Base-by-base conservation (phyloP, 1,284 basidiomycete species). In the Ustilago bromivora region DNA sequence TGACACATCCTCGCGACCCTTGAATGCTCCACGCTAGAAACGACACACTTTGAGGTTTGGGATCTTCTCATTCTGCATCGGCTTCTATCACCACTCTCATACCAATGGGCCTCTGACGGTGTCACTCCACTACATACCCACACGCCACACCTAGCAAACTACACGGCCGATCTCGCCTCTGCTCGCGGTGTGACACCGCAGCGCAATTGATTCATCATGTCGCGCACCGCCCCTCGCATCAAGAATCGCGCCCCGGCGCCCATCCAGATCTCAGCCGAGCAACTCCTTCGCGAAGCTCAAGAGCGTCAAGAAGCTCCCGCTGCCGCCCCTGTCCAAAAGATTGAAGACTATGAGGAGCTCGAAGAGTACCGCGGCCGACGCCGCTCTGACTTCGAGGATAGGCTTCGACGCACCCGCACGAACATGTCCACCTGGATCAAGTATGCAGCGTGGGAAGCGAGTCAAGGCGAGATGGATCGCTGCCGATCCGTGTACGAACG, bases 331-430 rank as follows among this genome's bases (percentile, higher is more conserved):
- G 67, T 66, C 11, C 75, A 79, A 13, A 78, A 78, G 17, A 92
- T 99, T 56, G 95, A 98, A 87, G 97, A 99, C 87, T 94, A 94
- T 83, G 97, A 99, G 87, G 97, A 99, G 87, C 92, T 99, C 46
- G 90, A 93, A 86, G 97, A 99, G 87, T 98, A 97, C 84, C 92
- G 94, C 68, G 95, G 94, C 28, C 89, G 97, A 70, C 98, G 98
- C 86, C 90, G 96, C 57, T 95, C 93, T 83, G 97, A 99, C 86
- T 99, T 96, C 78, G 97, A 99, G 87, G 95, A 97, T 77, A 90
- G 94, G 3, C 95, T 99, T 71, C 89, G 96, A 70, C 90, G 96
- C 83, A 96, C 94, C 32, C 89, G 95, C 71, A 92, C 92, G 31
- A 95, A 92, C 62, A 79, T 82, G 66, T 66, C 66, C 19, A 74